Evolutionary conservation across 2,329 filamentous ascomycete species (phyloP), one percentile per base, ranked within the genome.

Genomic region (Ophiostoma ips): DNA sequence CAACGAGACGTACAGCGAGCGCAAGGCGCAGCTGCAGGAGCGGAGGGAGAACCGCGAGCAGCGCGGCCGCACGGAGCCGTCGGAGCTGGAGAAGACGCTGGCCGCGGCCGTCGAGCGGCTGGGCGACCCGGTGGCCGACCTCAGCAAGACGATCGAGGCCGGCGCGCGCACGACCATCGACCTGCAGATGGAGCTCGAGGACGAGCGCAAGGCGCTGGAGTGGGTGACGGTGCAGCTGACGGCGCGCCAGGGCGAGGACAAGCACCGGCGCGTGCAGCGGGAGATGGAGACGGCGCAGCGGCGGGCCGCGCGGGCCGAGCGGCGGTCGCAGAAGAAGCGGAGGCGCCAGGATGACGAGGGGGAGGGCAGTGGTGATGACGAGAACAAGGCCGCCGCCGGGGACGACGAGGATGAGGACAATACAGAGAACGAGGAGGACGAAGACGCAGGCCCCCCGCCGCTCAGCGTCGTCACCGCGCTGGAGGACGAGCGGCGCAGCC

Each of bases 161-260:
- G 66, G 69, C 0, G 60, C 75, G 30, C 69, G 76, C 12, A 59
- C 65, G 34, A 60, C 72, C 11, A 70, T 79, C 28, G 76, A 80
- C 56, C 59, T 65, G 47, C 67, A 65, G 50, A 67, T 66, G 38
- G 70, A 70, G 54, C 60, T 77, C 2, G 68, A 76, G 53, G 75
- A 79, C 50, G 66, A 73, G 46, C 60, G 58, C 36, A 60, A 57
- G 7, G 62, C 73, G 16, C 56, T 73, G 12, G 58, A 57, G 2
- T 64, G 62, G 11, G 59, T 50, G n/a, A 31, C 36, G 71, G 37
- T 58, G 61, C 49, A 62, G 31, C 55, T 60, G 12, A 59, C 60
- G 4, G 51, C 52, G 10, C 55, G 57, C 1, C 56, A 57, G 36
- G 55, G 56, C 19, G 51, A 58, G 50, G 53, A 56, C 38, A 55